phyloP scores from a whole-genome alignment of 352 stramenopile species.

The Globisporangium radiosum region DNA sequence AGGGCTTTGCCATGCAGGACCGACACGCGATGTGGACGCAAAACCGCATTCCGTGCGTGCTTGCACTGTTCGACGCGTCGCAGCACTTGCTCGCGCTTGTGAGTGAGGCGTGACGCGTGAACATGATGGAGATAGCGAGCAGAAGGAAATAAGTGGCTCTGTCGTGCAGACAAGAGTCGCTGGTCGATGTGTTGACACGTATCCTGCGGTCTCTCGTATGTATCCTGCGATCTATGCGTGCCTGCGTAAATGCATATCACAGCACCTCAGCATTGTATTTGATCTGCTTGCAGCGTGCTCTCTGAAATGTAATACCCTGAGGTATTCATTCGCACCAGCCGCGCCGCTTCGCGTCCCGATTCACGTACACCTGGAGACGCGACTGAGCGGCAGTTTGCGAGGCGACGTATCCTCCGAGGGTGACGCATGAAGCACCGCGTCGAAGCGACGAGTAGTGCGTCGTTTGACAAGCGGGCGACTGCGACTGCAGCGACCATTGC shows the following conservation, averaged over 20 bases:
- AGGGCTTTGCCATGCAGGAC: conserved; percentile 58
- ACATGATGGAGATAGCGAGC: not conserved
- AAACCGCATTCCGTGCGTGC: conserved; percentile 57
- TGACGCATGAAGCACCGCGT: conserved; percentile 6
- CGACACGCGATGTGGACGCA: conserved; percentile 41
- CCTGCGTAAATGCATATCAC: not conserved
- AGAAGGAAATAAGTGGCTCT: too few relatives aligned
- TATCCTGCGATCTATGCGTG: too few relatives aligned
- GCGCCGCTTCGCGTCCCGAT: not conserved
- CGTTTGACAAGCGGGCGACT: conserved; percentile 10
- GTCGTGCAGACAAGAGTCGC: too few relatives aligned
- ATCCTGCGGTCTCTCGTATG: too few relatives aligned
- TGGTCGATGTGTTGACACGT: too few relatives aligned
- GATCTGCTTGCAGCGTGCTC: not conserved
- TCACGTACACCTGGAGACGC: too few relatives aligned
- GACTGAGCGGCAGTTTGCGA: not conserved
- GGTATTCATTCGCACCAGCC: not conserved
- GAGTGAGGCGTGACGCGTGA: not conserved
- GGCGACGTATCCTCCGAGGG: not conserved
- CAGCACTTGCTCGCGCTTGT: conserved; percentile 26
- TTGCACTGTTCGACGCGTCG: conserved; percentile 31
- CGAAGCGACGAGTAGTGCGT: conserved; percentile 16
- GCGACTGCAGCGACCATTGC: not conserved
- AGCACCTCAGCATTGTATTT: not conserved
- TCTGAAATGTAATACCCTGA: not conserved